Conservation (phyloP, 129 eudicot genomes). For the Sambucus nigra region DNA sequence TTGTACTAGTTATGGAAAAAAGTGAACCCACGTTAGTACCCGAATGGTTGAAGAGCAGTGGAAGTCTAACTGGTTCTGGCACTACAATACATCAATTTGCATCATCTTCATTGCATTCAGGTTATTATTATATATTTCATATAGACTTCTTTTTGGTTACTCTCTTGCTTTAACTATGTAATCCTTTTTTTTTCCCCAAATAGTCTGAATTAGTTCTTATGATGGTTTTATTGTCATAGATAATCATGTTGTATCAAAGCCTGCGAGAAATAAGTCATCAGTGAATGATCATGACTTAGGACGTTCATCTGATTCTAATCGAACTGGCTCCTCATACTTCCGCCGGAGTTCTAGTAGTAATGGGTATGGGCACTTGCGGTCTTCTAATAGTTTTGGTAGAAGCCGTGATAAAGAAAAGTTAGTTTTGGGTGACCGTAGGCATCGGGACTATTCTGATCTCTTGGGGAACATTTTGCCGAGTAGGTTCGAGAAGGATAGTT, state of each 20-base stretch:
- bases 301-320: constrained; percentile 46
- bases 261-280: constrained; percentile 41
- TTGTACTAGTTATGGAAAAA: constrained; percentile 66
- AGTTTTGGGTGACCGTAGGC: constrained; percentile 32
- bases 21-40: constrained; percentile 93
- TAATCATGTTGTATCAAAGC: constrained; percentile 42
- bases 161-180: background rate
- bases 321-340: constrained; percentile 56
- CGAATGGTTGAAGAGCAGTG: constrained; percentile 79
- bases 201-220: background rate
- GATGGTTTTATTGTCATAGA: constrained; percentile 27
- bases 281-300: constrained; percentile 48
- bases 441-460: constrained; percentile 53
- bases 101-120: constrained; percentile 46
- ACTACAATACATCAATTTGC: constrained; percentile 30
- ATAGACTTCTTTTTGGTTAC: background rate
- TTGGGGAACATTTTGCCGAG: constrained; percentile 31
- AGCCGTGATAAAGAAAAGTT: constrained; percentile 53
- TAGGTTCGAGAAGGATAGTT: constrained; percentile 60
- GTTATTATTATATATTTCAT: constrained; percentile 17
- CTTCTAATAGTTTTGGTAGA: constrained; percentile 63
- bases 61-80: constrained; percentile 36
- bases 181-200: background rate
- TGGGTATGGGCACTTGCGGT: constrained; percentile 47
- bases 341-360: constrained; percentile 66